phyloP scores from a whole-genome alignment of 352 stramenopile species.

The Halophytophthora batemanensis region DNA sequence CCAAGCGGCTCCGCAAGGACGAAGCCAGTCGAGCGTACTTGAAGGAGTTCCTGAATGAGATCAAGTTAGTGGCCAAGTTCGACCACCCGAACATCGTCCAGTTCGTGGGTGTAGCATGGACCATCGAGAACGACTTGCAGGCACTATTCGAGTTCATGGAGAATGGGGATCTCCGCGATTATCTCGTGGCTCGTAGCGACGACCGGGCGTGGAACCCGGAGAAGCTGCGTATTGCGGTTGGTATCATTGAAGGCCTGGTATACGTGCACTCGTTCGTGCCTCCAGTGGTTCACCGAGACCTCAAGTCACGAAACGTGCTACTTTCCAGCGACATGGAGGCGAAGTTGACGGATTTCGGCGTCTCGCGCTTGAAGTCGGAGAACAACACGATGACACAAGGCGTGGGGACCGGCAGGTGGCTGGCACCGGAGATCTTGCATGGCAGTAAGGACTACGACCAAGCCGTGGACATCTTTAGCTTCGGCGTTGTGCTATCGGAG shows the following conservation, averaged over 20 bases:
- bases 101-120: constrained; percentile 48
- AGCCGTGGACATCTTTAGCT: constrained; percentile 32
- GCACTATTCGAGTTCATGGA: constrained; percentile 61
- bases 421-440: constrained; percentile 19
- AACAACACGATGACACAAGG: constrained; percentile 26
- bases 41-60: constrained; percentile 38
- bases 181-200: constrained; percentile 21
- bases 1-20: constrained; percentile 36
- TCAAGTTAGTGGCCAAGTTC: constrained; percentile 42
- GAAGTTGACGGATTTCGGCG: constrained; percentile 31
- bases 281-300: constrained; percentile 19
- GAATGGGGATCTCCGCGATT: constrained; percentile 39
- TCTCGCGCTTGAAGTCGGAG: constrained; percentile 17
- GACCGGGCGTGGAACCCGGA: constrained; percentile 20
- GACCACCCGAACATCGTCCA: constrained; percentile 39
- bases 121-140: constrained; percentile 34
- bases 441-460: constrained; percentile 18
- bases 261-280: constrained; percentile 34
- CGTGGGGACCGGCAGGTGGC: constrained; percentile 27
- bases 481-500: constrained; percentile 34
- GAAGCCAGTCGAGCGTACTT: constrained; percentile 19
- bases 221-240: constrained; percentile 18
- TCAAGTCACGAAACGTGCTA: constrained; percentile 25
- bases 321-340: constrained; percentile 19
- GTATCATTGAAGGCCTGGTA: constrained; percentile 26